Evolutionary conservation across 495 filamentous ascomycete genomes (phyloP).

Genomic region (Penicillium longicatenatum): DNA sequence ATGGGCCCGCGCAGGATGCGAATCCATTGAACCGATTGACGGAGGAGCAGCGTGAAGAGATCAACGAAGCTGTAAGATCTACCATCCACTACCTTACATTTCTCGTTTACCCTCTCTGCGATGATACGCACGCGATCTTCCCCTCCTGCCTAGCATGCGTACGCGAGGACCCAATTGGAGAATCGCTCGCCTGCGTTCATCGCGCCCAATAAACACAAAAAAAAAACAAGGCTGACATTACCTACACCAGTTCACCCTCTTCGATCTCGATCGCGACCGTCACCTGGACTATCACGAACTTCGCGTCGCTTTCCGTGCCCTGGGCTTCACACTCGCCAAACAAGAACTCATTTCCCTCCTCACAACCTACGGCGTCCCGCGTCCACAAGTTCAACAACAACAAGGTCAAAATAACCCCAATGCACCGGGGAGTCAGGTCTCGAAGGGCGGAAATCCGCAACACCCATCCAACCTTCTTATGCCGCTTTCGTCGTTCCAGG

Average conservation of each 20-base stretch:
- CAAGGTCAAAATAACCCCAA: constrained; percentile 24
- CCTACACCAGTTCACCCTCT: constrained; percentile 83
- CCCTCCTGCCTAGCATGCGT: neutral
- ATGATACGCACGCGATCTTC: neutral
- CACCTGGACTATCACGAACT: constrained; percentile 97
- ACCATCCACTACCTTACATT: constrained; percentile 1
- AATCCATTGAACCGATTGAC: constrained; percentile 59
- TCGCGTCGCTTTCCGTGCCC: constrained; percentile 93
- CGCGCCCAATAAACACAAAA: constrained; percentile 1
- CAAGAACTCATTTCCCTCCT: constrained; percentile 76
- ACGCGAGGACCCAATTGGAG: neutral
- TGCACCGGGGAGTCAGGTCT: constrained; percentile 27
- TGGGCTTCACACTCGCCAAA: constrained; percentile 90
- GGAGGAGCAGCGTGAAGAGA: constrained; percentile 87
- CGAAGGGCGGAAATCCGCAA: constrained; percentile 39
- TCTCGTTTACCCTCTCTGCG: neutral
- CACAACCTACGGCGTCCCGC: constrained; percentile 68
- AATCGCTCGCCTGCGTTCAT: neutral
- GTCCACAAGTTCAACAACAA: constrained; percentile 50
- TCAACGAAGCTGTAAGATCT: constrained; percentile 77
- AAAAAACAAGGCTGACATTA: neutral
- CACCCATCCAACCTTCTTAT: constrained; percentile 63
- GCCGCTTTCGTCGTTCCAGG: constrained; percentile 71
- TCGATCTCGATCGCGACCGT: constrained; percentile 94
- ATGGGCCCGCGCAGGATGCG: constrained; percentile 43